Evolutionary conservation across 441 rosid species (phyloP).

Genomic region (Flueggea neowawraea): DNA sequence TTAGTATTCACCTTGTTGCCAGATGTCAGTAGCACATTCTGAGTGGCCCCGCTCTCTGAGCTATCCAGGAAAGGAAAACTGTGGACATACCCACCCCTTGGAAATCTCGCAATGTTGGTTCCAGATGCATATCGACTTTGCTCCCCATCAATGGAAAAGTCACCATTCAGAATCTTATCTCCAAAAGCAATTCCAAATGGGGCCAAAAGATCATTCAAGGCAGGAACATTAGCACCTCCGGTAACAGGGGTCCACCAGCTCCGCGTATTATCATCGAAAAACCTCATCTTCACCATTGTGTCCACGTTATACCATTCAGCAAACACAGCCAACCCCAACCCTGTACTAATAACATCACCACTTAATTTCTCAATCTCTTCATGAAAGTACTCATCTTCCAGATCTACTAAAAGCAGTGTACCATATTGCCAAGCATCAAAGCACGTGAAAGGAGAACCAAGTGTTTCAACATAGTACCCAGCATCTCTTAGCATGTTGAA

Average conservation of each 20-base stretch:
- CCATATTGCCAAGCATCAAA: conserved; percentile 95
- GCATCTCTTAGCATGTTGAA: conserved; percentile 95
- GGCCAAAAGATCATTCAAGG: conserved; percentile 87
- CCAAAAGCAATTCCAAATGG: conserved; percentile 99
- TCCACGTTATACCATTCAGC: conserved; percentile 99
- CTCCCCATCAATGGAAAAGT: conserved; percentile 89
- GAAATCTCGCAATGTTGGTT: conserved; percentile 92
- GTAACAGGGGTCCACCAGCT: conserved; percentile 99
- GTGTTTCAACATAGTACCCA: conserved; percentile 91
- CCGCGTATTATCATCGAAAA: conserved; percentile 95
- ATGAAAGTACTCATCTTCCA: conserved; percentile 90
- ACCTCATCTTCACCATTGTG: conserved; percentile 99
- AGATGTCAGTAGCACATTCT: conserved; percentile 63
- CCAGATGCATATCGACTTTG: conserved; percentile 99
- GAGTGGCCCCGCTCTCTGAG: conserved; percentile 98
- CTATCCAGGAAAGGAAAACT: conserved; percentile 91
- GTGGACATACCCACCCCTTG: conserved; percentile 81
- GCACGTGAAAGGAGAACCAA: conserved; percentile 98
- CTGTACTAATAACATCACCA: conserved; percentile 77
- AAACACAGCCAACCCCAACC: conserved; percentile 84
- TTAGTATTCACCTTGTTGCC: conserved; percentile 56
- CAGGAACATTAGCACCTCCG: conserved; percentile 98
- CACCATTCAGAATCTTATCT: conserved; percentile 94
- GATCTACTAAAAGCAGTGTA: conserved; percentile 94
- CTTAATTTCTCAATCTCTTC: conserved; percentile 93